A percentile compares a stretch with the other conserved stretches of the same genome.
Evolutionary conservation across 2,329 filamentous ascomycete species (phyloP).

Genomic region (Neofusicoccum parvum): DNA sequence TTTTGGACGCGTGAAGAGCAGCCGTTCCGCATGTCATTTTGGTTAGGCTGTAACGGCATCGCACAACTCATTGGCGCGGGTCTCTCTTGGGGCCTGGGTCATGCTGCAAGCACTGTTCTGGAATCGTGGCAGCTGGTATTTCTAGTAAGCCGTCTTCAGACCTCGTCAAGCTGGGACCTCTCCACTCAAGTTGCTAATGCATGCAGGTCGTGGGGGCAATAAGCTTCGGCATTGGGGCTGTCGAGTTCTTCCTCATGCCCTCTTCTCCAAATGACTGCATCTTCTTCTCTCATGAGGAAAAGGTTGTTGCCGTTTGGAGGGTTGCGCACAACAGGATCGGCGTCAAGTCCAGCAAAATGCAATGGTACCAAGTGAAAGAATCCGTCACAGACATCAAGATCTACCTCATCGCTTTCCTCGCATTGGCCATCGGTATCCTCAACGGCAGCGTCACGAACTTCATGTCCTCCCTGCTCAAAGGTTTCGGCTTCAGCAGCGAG

Average conservation of each 20-base stretch:
- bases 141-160: slow-evolving; percentile 26
- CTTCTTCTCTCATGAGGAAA: slow-evolving; percentile 41
- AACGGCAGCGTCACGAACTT: slow-evolving; percentile 56
- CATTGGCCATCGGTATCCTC: slow-evolving; percentile 48
- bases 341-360: slow-evolving; percentile 42
- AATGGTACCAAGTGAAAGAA: slow-evolving; percentile 41
- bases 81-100: slow-evolving; percentile 30
- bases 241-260: slow-evolving; percentile 36
- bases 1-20: slow-evolving; percentile 54
- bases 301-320: slow-evolving; percentile 42
- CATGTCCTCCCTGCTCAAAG: slow-evolving; percentile 48
- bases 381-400: slow-evolving; percentile 43
- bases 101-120: slow-evolving; percentile 30
- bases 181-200: neutral
- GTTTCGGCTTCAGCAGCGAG: slow-evolving; percentile 39
- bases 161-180: neutral
- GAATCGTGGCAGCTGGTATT: slow-evolving; percentile 41
- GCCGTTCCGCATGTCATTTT: slow-evolving; percentile 50
- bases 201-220: neutral
- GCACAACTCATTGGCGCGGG: slow-evolving; percentile 49
- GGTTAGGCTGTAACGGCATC: slow-evolving; percentile 51
- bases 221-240: neutral
- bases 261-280: slow-evolving; percentile 37
- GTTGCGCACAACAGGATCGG: slow-evolving; percentile 44
- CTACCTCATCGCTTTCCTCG: slow-evolving; percentile 44